Evolutionary conservation across 371 early-diverging fungal genomes (phyloP).

Genomic region (Mucor mucedo): DNA sequence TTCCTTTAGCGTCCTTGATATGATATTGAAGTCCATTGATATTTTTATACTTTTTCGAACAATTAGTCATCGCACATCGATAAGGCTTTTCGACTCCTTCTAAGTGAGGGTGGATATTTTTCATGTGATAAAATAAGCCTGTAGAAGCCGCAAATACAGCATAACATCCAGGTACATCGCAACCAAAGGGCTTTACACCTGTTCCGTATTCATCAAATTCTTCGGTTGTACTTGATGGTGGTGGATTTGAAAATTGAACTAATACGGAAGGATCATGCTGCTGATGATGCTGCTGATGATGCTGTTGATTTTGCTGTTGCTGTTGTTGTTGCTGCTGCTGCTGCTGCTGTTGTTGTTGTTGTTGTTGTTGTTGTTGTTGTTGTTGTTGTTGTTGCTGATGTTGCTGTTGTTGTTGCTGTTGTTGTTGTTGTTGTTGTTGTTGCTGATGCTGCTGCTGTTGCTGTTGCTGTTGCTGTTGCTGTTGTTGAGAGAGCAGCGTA

Average conservation of each 20-base stretch:
- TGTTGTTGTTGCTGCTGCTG: slow-evolving; percentile 2
- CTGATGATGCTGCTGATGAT: slow-evolving; percentile 14
- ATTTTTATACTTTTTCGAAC: slow-evolving; percentile 91
- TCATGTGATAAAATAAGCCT: slow-evolving; percentile 72
- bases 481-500: slow-evolving; percentile 15
- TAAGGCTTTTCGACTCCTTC: slow-evolving; percentile 65
- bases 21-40: slow-evolving; percentile 94
- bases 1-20: slow-evolving; percentile 71
- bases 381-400: slow-evolving; percentile 18
- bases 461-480: slow-evolving; percentile 4
- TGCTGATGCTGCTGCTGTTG: slow-evolving; percentile 3
- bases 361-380: slow-evolving; percentile 7
- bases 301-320: slow-evolving; percentile 10
- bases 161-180: slow-evolving; percentile 69
- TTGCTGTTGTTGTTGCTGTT: slow-evolving; percentile 1
- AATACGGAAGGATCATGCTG: slow-evolving; percentile 33
- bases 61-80: slow-evolving; percentile 80
- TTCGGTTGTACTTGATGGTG: background rate
- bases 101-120: slow-evolving; percentile 59
- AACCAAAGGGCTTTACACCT: slow-evolving; percentile 67
- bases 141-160: slow-evolving; percentile 62
- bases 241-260: slow-evolving; percentile 25
- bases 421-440: slow-evolving; percentile 25
- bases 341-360: slow-evolving; percentile 25
- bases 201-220: slow-evolving; percentile 22